These are phyloP conservation scores for Xylaria intraflava DNA, from an alignment of 495 filamentous ascomycete species.

Conservation along the genomic window DNA sequence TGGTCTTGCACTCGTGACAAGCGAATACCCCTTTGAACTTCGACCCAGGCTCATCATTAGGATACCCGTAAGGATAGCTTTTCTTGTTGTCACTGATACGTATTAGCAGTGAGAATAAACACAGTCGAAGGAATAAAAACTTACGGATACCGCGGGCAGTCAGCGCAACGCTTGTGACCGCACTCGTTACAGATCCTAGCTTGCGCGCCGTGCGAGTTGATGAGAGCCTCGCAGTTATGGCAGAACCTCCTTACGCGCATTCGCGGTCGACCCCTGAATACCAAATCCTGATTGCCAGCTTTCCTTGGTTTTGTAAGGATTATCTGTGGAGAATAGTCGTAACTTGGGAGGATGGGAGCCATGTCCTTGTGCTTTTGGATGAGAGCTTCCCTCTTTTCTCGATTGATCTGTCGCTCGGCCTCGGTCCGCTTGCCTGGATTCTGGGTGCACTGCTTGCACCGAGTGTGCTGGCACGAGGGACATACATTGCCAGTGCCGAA, in stretches of 20 bases:
- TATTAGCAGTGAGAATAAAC: conserved; percentile 1
- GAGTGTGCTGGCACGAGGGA: conserved; percentile 62
- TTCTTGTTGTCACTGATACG: conserved; percentile 54
- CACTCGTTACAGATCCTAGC: conserved; percentile 63
- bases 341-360: conserved; percentile 41
- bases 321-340: conserved; percentile 35
- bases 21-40: conserved; percentile 47
- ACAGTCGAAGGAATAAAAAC: conserved; percentile 24
- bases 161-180: conserved; percentile 69
- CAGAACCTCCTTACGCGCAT: conserved; percentile 72
- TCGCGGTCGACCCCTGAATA: conserved; percentile 53
- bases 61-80: conserved; percentile 72
- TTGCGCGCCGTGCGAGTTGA: conserved; percentile 45
- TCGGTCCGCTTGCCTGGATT: conserved; percentile 53
- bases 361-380: conserved; percentile 45
- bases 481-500: conserved; percentile 69
- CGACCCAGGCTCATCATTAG: conserved; percentile 54
- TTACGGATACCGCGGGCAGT: conserved; percentile 77
- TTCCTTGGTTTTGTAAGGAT: conserved; percentile 57
- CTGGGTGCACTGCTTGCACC: conserved; percentile 74
- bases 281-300: conserved; percentile 61
- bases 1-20: conserved; percentile 58
- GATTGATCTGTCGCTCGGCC: conserved; percentile 43
- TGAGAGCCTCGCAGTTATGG: conserved; percentile 64
- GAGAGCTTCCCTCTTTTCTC: conserved; percentile 36